Percentiles rank a stretch among this genome's conserved stretches.
Conservation (phyloP, 331 rosid genomes). For the Stylosanthes scabra region DNA sequence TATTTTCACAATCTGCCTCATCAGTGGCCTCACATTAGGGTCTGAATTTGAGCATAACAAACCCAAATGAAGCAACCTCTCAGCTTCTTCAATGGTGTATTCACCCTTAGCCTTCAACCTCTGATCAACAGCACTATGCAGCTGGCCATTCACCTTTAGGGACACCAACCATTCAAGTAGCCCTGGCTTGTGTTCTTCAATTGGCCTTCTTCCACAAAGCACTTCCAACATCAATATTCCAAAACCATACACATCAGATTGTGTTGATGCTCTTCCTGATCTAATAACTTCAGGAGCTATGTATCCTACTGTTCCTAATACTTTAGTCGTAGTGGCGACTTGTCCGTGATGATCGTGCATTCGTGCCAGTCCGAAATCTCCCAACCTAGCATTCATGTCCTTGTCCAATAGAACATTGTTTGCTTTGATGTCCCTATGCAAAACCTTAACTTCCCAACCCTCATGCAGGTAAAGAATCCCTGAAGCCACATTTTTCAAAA, state of each 20-base stretch:
- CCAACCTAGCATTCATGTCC: slow-evolving; percentile 67
- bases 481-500: slow-evolving; percentile 61
- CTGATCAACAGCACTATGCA: slow-evolving; percentile 47
- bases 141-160: slow-evolving; percentile 19
- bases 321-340: slow-evolving; percentile 54
- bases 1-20: slow-evolving; percentile 49
- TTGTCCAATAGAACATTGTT: slow-evolving; percentile 74
- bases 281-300: slow-evolving; percentile 66
- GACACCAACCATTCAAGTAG: slow-evolving; percentile 42
- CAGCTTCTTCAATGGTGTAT: slow-evolving; percentile 41
- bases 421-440: slow-evolving; percentile 78
- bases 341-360: slow-evolving; percentile 60
- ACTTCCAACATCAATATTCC: slow-evolving; percentile 60
- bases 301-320: slow-evolving; percentile 71
- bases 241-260: slow-evolving; percentile 67
- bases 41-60: slow-evolving; percentile 43
- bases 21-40: slow-evolving; percentile 40
- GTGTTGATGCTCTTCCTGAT: slow-evolving; percentile 54
- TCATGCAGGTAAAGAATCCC: slow-evolving; percentile 73
- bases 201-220: slow-evolving; percentile 50
- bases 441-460: slow-evolving; percentile 75
- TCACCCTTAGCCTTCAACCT: slow-evolving; percentile 40
- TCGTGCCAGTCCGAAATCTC: slow-evolving; percentile 76
- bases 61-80: slow-evolving; percentile 48
- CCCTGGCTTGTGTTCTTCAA: slow-evolving; percentile 52